Percentiles rank a stretch among this genome's conserved stretches.
Conservation (phyloP, 768 basidiomycete genomes). For the Kwoniella dendrophila region DNA sequence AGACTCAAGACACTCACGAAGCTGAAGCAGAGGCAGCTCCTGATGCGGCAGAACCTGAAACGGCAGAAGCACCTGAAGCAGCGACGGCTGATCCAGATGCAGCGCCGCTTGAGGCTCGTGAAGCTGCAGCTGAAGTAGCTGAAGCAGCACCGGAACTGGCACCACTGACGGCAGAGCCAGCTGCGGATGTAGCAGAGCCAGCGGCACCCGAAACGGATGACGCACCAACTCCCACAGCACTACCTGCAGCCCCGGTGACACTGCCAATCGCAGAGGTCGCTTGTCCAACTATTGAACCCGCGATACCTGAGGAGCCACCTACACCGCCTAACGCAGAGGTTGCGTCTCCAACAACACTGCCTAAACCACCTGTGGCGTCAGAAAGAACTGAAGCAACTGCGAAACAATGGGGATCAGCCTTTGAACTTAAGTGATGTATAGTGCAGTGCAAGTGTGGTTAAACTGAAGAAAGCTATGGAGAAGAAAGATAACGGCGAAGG, state of each 20-base stretch:
- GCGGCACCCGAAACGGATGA: conserved; percentile 12
- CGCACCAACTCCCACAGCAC: conserved; percentile 12
- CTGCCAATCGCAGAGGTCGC: conserved; percentile 24
- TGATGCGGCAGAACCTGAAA: neutral
- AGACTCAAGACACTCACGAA: conserved; percentile 17
- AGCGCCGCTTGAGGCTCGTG: conserved; percentile 15
- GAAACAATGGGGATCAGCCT: too few species aligned
- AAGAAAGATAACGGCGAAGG: neutral
- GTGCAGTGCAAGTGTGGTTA: too few species aligned
- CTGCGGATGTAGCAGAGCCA: conserved; percentile 6
- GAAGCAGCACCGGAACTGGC: conserved; percentile 7
- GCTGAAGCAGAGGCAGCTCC: conserved; percentile 12
- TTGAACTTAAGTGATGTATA: too few species aligned
- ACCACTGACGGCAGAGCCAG: neutral
- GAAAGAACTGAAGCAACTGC: conserved; percentile 3
- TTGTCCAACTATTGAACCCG: too few species aligned
- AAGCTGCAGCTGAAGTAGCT: conserved; percentile 16
- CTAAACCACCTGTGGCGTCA: conserved; percentile 11
- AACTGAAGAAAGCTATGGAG: neutral
- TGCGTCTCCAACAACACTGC: conserved; percentile 5
- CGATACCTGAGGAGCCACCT: too few species aligned
- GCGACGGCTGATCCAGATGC: conserved; percentile 12
- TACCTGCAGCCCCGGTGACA: conserved; percentile 17
- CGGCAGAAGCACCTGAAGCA: conserved; percentile 8
- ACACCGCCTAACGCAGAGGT: conserved; percentile 17